Evolutionary conservation across 768 basidiomycete species (phyloP), one percentile per base, ranked within the genome.

Genomic region (Clathrus columnatus): DNA sequence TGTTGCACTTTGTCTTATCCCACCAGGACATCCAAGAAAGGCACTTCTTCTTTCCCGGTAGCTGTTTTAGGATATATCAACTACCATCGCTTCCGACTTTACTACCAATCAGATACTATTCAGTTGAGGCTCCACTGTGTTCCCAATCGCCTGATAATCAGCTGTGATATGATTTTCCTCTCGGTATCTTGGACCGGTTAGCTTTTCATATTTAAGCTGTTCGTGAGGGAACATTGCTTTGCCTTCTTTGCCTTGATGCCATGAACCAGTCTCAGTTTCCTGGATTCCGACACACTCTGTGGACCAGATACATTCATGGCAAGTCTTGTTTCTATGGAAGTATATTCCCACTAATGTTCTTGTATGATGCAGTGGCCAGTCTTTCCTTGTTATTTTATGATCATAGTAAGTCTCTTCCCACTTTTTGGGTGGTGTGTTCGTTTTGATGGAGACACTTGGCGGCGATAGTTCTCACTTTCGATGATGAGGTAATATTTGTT

Each of bases 291-390:
- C 36, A 36, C n/a, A 36, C 36, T 4, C 10, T 36, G 4, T 45
- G 43, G 53, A 54, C 53, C 21, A 42, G 53, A 17, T 54, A 54
- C 28, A 18, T 54, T 1, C 53, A 54, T 26, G 42, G 53, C 23
- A 4, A 5, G 51, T 41, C 14, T 18, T 23, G 16, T 23, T 4
- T 4, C 14, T 18, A 23, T 18, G 16, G 10, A 47, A 4, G 17
- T 47, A 23, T 4, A 16, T 4, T 54, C n/a, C 11, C 26, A 21
- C 21, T 29, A 46, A 24, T 4, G 4, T 45, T 14, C 28, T 14
- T 20, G 29, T 5, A 29, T 18, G 8, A 11, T 4, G 8, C 11
- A 54, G 53, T 54, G 53, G 53, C 53, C 47, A 54, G 53, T 29
- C 30, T 54, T 7, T 28, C 53, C 1, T 28, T 54, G 21, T n/a